Percentiles rank a stretch among this genome's conserved stretches.
phyloP scores from a whole-genome alignment of 2,329 filamentous ascomycete genomes.

The Pestalotiopsis sp. region DNA sequence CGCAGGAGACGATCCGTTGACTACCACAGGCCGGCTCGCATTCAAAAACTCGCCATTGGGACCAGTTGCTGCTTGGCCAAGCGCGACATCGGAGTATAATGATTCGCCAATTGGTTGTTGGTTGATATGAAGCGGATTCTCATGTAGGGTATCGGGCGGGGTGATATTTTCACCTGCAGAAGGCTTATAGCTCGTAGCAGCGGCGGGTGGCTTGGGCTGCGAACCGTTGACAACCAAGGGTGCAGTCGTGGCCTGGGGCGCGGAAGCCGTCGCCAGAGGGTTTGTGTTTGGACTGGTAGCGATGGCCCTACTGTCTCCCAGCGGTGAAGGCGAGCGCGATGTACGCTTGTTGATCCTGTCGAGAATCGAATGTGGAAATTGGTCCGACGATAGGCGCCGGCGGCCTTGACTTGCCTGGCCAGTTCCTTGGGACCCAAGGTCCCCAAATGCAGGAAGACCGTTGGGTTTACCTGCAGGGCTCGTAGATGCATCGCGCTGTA shows the following conservation, averaged over 20 bases:
- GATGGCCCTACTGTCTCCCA: constrained; percentile 44
- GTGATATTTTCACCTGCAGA: constrained; percentile 26
- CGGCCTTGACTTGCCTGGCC: constrained; percentile 33
- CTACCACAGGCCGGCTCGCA: constrained; percentile 51
- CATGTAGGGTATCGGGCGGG: constrained; percentile 31
- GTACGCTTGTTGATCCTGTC: constrained; percentile 52
- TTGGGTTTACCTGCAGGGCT: constrained; percentile 27
- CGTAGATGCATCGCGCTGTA: constrained; percentile 32
- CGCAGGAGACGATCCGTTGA: constrained; percentile 44
- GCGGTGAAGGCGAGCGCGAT: constrained; percentile 58
- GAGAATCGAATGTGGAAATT: constrained; percentile 54
- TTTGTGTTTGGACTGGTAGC: constrained; percentile 42
- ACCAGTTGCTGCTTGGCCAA: constrained; percentile 20
- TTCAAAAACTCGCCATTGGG: constrained; percentile 26
- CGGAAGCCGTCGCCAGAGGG: constrained; percentile 40
- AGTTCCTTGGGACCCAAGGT: constrained; percentile 39
- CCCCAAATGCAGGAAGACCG: constrained; percentile 47
- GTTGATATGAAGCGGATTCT: constrained; percentile 39
- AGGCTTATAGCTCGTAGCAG: constrained; percentile 27
- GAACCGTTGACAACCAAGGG: constrained; percentile 45
- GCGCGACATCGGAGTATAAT: constrained; percentile 16
- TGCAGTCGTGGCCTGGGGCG: constrained; percentile 36
- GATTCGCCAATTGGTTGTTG: constrained; percentile 26
- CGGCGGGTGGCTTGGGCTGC: constrained; percentile 29
- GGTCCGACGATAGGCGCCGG: constrained; percentile 54